Evolutionary conservation across 148 eudicot species (phyloP).

Genomic region (Vaccinium macrocarpon): DNA sequence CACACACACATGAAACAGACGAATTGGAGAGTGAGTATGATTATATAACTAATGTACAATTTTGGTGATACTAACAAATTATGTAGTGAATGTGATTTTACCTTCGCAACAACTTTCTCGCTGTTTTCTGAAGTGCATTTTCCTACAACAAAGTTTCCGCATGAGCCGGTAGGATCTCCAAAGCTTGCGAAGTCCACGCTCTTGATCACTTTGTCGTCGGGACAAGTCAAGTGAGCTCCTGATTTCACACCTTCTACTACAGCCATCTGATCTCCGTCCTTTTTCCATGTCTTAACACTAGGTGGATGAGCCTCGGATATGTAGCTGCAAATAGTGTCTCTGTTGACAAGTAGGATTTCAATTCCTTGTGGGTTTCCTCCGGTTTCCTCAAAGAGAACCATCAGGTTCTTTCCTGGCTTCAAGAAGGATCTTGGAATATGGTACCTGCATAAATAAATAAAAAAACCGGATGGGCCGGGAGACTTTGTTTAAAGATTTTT

Average conservation of each 20-base stretch:
- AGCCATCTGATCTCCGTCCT: slow-evolving; percentile 25
- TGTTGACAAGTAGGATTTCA: slow-evolving; percentile 45
- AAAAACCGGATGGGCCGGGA: too few species aligned
- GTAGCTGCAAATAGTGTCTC: slow-evolving; percentile 61
- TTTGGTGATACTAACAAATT: neutral
- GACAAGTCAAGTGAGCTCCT: slow-evolving; percentile 50
- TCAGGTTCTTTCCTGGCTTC: slow-evolving; percentile 60
- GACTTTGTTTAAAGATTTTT: too few species aligned
- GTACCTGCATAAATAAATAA: slow-evolving; percentile 40
- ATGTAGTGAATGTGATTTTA: neutral
- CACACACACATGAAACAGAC: slow-evolving; percentile 9
- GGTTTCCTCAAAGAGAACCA: slow-evolving; percentile 75
- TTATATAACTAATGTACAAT: neutral
- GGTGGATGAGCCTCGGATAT: slow-evolving; percentile 54
- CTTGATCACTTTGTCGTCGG: slow-evolving; percentile 37
- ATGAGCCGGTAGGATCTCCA: slow-evolving; percentile 59
- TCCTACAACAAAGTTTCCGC: slow-evolving; percentile 50
- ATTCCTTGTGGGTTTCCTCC: slow-evolving; percentile 56
- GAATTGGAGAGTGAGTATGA: neutral
- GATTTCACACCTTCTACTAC: slow-evolving; percentile 29
- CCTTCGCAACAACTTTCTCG: slow-evolving; percentile 48
- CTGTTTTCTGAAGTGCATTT: slow-evolving; percentile 38
- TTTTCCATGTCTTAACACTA: slow-evolving; percentile 45
- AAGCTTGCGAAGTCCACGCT: slow-evolving; percentile 63
- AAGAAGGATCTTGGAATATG: slow-evolving; percentile 78